Base-by-base conservation (phyloP, 176 grass and related monocot genomes). In the Panicum miliaceum region DNA sequence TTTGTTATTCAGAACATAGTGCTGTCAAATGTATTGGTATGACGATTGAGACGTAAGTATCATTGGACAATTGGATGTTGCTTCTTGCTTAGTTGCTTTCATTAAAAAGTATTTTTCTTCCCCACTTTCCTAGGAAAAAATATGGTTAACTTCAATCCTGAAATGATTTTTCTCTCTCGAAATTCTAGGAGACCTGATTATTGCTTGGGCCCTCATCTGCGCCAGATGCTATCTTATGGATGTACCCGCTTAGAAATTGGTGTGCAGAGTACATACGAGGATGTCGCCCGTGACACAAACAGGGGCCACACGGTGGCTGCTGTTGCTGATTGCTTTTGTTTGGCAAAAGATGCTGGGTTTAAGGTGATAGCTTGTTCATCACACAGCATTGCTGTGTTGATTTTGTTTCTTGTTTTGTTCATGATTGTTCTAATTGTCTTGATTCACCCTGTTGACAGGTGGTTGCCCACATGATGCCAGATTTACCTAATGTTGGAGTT, bases 261-360 rank as follows among this genome's bases (percentile, higher is more conserved):
- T 87, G 96, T 99, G 74, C 96, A 99, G 64, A 99, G 96, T 85
- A 99, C 91, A 40, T 96, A 99, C 9, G 96, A 99, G 89, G 96
- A 99, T 86, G 96, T 96, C 74, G 91, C 93, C 6, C 89, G 90
- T 90, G 96, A 99, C 84, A 99, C 96, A 62, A 96, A 99, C 54
- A 89, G 93, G 85, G 96, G 96, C 22, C 96, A 99, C 67, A 99
- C 93, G 48, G 96, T 96, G 68, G 90, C 91, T 76, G 93, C 96
- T 85, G 96, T 99, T 81, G 96, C 96, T 75, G 93, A 99, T 80
- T 99, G 93, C 77, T 99, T 99, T 87, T 96, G 91, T 84, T 93
- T 99, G 78, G 96, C 93, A 71, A 99, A 99, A 89, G 96, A 99
- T 96, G 96, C 96, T 68, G 96, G 96, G 60, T 99, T 99, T 88